A percentile compares a stretch with the other conserved stretches of the same genome.
These are phyloP conservation scores for Asterochloris erici DNA, from an alignment of 139 green algal species.

Conservation along the genomic window DNA sequence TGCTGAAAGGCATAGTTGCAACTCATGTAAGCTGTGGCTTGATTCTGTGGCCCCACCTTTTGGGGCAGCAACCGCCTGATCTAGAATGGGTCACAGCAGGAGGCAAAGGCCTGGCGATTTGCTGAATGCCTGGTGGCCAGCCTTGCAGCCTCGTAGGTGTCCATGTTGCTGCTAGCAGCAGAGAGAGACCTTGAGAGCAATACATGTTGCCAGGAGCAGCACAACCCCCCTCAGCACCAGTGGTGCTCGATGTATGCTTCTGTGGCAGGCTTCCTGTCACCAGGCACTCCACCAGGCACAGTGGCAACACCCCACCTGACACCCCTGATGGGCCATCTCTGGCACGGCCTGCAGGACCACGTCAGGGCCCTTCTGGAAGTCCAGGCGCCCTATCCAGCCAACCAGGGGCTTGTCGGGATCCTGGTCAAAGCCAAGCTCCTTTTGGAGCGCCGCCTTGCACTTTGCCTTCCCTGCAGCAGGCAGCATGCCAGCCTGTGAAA, in stretches of 20 bases:
- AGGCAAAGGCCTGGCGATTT: not conserved
- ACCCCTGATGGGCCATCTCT: constrained; percentile 38
- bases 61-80: too few species aligned
- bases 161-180: too few species aligned
- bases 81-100: too few species aligned
- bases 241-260: not conserved
- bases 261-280: not conserved
- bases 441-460: constrained; percentile 69
- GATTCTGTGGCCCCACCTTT: too few species aligned
- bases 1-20: too few species aligned
- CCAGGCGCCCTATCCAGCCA: constrained; percentile 76
- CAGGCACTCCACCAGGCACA: not conserved
- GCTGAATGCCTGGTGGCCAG: not conserved
- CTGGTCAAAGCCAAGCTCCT: constrained; percentile 63
- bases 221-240: not conserved
- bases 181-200: too few species aligned
- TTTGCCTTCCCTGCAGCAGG: constrained; percentile 55
- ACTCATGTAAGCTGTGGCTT: too few species aligned
- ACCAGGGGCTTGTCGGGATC: constrained; percentile 58
- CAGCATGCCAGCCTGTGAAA: not conserved
- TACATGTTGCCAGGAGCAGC: too few species aligned
- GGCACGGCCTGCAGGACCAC: constrained; percentile 54
- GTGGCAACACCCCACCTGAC: constrained; percentile 34
- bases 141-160: too few species aligned
- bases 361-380: constrained; percentile 81